Percentiles rank a stretch among this genome's conserved stretches.
phyloP scores from a whole-genome alignment of 257 asterid species.

The Lantana camara region DNA sequence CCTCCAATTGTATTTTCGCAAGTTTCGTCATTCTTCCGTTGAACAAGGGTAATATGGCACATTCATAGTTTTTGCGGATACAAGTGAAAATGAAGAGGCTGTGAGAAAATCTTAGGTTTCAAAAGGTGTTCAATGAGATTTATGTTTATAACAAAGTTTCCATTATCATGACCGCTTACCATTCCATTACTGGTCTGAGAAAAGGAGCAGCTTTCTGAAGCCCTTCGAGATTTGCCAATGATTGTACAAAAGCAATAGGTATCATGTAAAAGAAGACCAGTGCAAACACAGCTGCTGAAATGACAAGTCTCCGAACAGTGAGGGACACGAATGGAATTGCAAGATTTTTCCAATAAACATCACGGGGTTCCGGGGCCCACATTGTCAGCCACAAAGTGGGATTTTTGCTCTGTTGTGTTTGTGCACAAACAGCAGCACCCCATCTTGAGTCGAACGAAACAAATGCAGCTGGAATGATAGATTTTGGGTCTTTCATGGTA shows the following conservation, averaged over 20 bases:
- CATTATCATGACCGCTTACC: conserved; percentile 47
- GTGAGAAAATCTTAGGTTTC: too few relatives aligned
- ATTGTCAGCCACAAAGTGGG: conserved; percentile 88
- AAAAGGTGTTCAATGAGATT: too few relatives aligned
- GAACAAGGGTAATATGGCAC: too few relatives aligned
- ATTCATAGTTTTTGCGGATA: too few relatives aligned
- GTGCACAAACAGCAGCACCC: conserved; percentile 99
- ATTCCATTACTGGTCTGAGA: conserved; percentile 74
- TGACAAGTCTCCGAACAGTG: conserved; percentile 65
- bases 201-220: conserved; percentile 83
- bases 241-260: conserved; percentile 95
- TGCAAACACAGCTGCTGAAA: conserved; percentile 63
- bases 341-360: conserved; percentile 91
- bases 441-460: conserved; percentile 91
- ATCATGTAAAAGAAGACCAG: conserved; percentile 94
- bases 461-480: conserved; percentile 73
- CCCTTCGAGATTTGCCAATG: conserved; percentile 96
- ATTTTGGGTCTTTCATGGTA: conserved; percentile 69
- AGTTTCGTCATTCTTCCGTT: too few relatives aligned
- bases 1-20: too few relatives aligned
- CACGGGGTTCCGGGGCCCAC: conserved; percentile 98
- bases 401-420: conserved; percentile 90
- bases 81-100: too few relatives aligned
- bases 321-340: conserved; percentile 82
- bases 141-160: neutral